A percentile compares a stretch with the other conserved stretches of the same genome.
These are phyloP conservation scores for Globisporangium takayamanum DNA, from an alignment of 352 stramenopile species.

Conservation along the genomic window DNA sequence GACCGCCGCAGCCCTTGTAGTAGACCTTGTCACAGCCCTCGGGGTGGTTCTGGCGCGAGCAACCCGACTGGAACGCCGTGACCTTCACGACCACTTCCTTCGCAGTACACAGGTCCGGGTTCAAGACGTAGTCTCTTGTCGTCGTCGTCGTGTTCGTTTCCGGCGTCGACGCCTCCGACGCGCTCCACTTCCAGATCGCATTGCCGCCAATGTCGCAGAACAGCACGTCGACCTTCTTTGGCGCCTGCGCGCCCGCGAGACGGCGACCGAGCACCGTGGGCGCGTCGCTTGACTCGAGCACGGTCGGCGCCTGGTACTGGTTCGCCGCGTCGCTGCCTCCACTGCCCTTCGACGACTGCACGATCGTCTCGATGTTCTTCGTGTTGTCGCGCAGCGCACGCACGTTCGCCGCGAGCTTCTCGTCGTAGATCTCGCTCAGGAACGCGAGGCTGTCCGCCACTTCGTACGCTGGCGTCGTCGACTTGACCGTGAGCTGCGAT, in stretches of 20 bases:
- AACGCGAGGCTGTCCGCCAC: constrained; percentile 30
- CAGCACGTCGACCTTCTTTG: constrained; percentile 40
- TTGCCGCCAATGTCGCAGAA: constrained; percentile 74
- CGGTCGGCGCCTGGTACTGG: constrained; percentile 42
- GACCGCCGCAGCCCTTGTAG: constrained; percentile 72
- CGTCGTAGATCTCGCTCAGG: constrained; percentile 51
- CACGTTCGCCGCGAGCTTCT: constrained; percentile 35
- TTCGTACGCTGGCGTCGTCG: constrained; percentile 14
- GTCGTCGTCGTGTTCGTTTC: constrained; percentile 28
- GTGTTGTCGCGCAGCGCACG: constrained; percentile 43
- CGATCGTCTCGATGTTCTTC: constrained; percentile 44
- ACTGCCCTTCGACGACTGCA: constrained; percentile 39
- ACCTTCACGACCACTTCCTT: constrained; percentile 43
- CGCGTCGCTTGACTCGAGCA: constrained; percentile 30
- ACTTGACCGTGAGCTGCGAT: constrained; percentile 13
- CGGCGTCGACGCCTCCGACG: constrained; percentile 23
- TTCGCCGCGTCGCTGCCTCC: constrained; percentile 16
- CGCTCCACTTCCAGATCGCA: constrained; percentile 69
- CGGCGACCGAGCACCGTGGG: constrained; percentile 28
- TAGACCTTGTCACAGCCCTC: constrained; percentile 61
- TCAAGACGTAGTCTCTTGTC: constrained; percentile 16
- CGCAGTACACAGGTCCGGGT: constrained; percentile 14
- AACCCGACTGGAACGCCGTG: constrained; percentile 58
- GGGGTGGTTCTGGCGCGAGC: constrained; percentile 58
- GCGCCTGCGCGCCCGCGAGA: constrained; percentile 11